Base-by-base conservation (phyloP, 1,139 yeast species). In the Geotrichum reessii region DNA sequence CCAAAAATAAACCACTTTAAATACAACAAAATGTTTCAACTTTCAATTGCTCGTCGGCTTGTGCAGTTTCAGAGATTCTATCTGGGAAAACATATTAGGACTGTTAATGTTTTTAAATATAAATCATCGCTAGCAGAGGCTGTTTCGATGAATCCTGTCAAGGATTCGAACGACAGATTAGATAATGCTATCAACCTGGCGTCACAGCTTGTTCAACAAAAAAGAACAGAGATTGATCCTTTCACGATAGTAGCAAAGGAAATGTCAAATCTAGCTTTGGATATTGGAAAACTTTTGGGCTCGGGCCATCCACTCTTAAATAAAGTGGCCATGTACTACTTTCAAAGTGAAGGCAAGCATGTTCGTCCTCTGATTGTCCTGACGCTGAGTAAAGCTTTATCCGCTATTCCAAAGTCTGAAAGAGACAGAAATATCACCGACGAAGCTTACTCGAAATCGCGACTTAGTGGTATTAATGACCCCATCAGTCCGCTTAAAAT, bases 341-440 rank as follows among this genome's bases (percentile, higher is more conserved):
- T 95, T 67, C 97, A 92, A 72, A 89, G 95, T 22, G 97, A 92
- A 70, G 99, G 99, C 9, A 93, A 93, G 73, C 95, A 91, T 69
- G 90, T 95, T 31, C 81, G 99, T 61, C 99, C 99, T 1, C 75
- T 93, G 66, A 82, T 93, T 63, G 98, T 93, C 21, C 76, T 93
- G 60, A 75, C 93, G 56, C 76, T 93, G 60, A 84, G 96, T 49
- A 87, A 91, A 69, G 95, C 97, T 1, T 76, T 93, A 61, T 81
- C 87, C 63, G 82, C 81, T 58, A 88, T 91, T 50, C 97, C 98
- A 1, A 63, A 77, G n/a, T 78, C 77, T 42, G 78, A 88, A 69
- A 79, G 97, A 66, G 80, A 82, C 63, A 76, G 95, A 61, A 82
- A 68, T 6, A 58, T 67, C 0, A 56, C 68, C 21, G 77, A 74